Conservation (phyloP, 306 rosid species). For the Cyamopsis tetragonoloba region DNA sequence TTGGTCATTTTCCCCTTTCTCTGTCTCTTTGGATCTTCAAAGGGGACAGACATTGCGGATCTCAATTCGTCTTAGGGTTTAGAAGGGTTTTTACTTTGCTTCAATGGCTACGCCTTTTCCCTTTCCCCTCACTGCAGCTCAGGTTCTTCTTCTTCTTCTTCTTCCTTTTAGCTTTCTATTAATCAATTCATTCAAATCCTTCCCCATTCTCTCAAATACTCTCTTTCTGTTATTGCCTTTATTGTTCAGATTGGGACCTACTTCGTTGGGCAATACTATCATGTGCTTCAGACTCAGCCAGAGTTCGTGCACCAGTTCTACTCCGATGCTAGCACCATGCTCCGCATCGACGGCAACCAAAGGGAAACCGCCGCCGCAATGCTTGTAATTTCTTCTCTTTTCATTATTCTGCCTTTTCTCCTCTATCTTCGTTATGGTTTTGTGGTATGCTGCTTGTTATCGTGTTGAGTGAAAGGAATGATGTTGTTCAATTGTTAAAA, state of each 20-base stretch:
- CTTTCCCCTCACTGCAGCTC: slow-evolving; percentile 79
- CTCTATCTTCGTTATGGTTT: too few relatives aligned
- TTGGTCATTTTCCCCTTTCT: neutral
- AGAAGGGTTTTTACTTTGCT: slow-evolving; percentile 33
- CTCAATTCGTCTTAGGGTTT: slow-evolving; percentile 52
- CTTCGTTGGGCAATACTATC: slow-evolving; percentile 96
- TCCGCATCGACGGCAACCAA: slow-evolving; percentile 68
- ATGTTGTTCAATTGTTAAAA: neutral
- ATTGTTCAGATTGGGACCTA: slow-evolving; percentile 75
- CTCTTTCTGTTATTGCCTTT: neutral
- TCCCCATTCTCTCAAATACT: neutral
- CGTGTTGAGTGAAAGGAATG: neutral
- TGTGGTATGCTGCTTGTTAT: neutral
- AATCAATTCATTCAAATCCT: neutral
- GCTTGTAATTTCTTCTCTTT: slow-evolving; percentile 43
- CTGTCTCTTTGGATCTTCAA: neutral
- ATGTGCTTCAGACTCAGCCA: slow-evolving; percentile 88
- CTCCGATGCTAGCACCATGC: slow-evolving; percentile 89
- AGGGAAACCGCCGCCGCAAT: slow-evolving; percentile 78
- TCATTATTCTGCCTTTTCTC: neutral
- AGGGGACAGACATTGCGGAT: slow-evolving; percentile 33
- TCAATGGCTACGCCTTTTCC: slow-evolving; percentile 79
- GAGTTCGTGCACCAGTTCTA: slow-evolving; percentile 86
- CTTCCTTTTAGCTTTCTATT: neutral
- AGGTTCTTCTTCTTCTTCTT: slow-evolving; percentile 43